phyloP scores from a whole-genome alignment of 2,329 filamentous ascomycete genomes.

The Neoscytalidium dimidiatum region DNA sequence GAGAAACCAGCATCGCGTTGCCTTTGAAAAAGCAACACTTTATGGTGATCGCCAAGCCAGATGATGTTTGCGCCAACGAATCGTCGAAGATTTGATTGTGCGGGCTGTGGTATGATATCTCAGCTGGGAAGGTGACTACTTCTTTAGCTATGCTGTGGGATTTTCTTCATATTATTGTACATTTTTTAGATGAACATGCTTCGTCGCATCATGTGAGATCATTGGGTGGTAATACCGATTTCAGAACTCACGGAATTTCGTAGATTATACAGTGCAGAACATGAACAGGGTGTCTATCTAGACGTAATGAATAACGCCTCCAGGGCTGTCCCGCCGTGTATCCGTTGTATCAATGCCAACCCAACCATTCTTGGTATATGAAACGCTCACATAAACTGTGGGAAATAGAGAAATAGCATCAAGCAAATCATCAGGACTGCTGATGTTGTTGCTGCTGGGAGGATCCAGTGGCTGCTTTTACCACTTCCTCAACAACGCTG shows the following conservation, averaged over 20 bases:
- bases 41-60: not conserved
- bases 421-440: not conserved
- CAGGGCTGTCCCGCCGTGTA: not conserved
- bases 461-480: not conserved
- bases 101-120: not conserved
- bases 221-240: no score
- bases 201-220: no score
- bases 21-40: not conserved
- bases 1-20: not conserved
- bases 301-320: not conserved
- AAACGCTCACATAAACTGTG: not conserved
- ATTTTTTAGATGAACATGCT: no score
- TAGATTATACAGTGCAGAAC: not conserved
- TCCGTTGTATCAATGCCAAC: not conserved
- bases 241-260: no score
- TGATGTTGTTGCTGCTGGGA: not conserved
- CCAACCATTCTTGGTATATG: slow-evolving; percentile 5
- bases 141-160: not conserved
- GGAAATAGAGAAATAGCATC: not conserved
- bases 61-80: not conserved
- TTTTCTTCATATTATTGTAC: not conserved
- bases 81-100: not conserved
- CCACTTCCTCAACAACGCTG: not conserved
- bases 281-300: not conserved
- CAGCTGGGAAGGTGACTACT: not conserved